Conservation (phyloP, 768 basidiomycete genomes). For the Termitomyces sp. region DNA sequence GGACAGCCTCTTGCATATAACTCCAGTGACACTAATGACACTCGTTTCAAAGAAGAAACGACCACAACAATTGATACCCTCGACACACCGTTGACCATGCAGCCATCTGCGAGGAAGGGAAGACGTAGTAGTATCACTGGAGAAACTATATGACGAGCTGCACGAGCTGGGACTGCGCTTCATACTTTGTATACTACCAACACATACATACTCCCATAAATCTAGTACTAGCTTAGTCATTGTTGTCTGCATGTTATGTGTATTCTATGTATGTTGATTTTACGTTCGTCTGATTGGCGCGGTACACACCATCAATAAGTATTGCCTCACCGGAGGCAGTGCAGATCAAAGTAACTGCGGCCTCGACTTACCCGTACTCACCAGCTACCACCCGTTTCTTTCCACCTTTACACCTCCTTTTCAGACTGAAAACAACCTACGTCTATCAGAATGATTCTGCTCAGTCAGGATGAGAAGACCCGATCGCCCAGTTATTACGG, state of each 20-base stretch:
- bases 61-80: conserved; percentile 31
- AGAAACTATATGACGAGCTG: conserved; percentile 24
- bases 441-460: conserved; percentile 9
- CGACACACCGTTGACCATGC: conserved; percentile 61
- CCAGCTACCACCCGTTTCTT: neutral
- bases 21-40: conserved; percentile 29
- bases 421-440: neutral
- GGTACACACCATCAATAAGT: neutral
- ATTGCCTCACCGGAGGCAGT: conserved; percentile 7
- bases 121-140: conserved; percentile 44
- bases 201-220: neutral
- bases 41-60: conserved; percentile 9
- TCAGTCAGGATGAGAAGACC: conserved; percentile 10
- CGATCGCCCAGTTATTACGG: conserved; percentile 4
- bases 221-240: neutral
- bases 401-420: neutral
- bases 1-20: conserved; percentile 19
- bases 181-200: neutral
- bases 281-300: neutral
- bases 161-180: neutral
- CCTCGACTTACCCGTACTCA: neutral
- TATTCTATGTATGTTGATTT: neutral
- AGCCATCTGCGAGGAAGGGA: conserved; percentile 53
- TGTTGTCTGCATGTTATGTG: conserved; percentile 2
- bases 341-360: neutral